Base-by-base conservation (phyloP, 1,284 basidiomycete genomes). In the Rhizoctonia solani region DNA sequence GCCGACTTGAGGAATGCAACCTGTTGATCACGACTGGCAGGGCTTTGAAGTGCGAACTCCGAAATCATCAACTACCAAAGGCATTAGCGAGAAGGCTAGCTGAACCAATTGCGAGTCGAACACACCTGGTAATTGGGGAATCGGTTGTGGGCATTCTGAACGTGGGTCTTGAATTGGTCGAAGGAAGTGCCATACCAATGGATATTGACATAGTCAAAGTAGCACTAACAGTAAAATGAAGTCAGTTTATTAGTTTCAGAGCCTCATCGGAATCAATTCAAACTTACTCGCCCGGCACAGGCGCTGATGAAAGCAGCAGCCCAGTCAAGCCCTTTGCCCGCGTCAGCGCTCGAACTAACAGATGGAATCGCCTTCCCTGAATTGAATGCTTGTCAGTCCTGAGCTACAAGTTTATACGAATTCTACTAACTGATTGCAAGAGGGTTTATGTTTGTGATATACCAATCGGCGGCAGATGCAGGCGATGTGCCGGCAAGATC, bases 161-260 rank as follows among this genome's bases (percentile, higher is more conserved):
- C 32, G 25, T 54, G 52, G 19, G 50, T 25, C 52, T 41, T 14
- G 29, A 66, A 66, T 13, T 32, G 23, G 13, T 37, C 63, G 13
- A 54, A 54, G 16, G 39, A 32, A 29, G 11, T 21, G 9, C 52
- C 63, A 11, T 66, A 66, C 63, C 52, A 46, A 30, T 66, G 52
- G 8, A 66, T 14, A 21, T 66, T 54, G 37, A 65, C 16, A 30
- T 65, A 65, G n/a, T 65, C 61, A 54, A 65, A 42, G 21, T 53
- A 42, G 52, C 63, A 66, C 37, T 59, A 25, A n/a, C 6, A n/a
- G n/a, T 47, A 5, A 46, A 29, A 34, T 59, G 5, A 5, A 29
- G n/a, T 1, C 29, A 1, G 13, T 34, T 21, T 3, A 49, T 14
- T n/a, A 32, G 13, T 30, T 9, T 32, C 14, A 30, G 4, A 30